Evolutionary conservation across 441 rosid genomes (phyloP), one percentile per base, ranked within the genome.

Genomic region (Adansonia gregorii): DNA sequence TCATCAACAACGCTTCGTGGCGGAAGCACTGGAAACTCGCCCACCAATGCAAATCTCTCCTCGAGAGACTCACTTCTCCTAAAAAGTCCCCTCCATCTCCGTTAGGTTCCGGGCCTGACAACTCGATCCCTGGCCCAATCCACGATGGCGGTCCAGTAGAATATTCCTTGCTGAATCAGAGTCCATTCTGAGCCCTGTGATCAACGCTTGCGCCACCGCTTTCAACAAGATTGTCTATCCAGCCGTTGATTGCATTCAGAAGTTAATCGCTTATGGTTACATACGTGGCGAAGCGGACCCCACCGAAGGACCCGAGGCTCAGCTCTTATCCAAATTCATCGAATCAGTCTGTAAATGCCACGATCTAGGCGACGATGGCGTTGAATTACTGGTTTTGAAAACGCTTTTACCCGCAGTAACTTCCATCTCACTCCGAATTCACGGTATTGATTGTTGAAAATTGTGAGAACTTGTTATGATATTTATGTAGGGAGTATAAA

Each of bases 221-320:
- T 86, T 91, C 56, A 81, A 87, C 82, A 96, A 94, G 96, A 92
- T 96, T 84, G 94, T 88, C 60, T 97, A 97, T 76, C 98, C 97
- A 3, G 93, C 95, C 15, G 73, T 91, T 19, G 98, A 97, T 76
- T 93, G 97, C 83, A 79, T 94, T 64, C 98, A 94, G 88, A 94
- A 92, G 72, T 75, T 94, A 41, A 90, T 97, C 39, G 93, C 98
- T 1, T 87, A 93, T 58, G 98, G 98, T 17, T 94, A 90, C 86
- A 84, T 96, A 63, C 98, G 98, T 6, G 98, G 99, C 12, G 98
- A 94, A 82, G 89, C 97, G 5, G 98, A 94, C 80, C 88, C 99
- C 10, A 69, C 89, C 4, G 97, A 93, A 20, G 95, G 91, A 15
- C 27, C 86, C 0, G 99, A 94, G 75, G 92, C 92, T 5, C 82